A percentile compares a stretch with the other conserved stretches of the same genome.
These are phyloP conservation scores for Cytospora mali DNA, from an alignment of 2,329 filamentous ascomycete genomes.

Conservation along the genomic window DNA sequence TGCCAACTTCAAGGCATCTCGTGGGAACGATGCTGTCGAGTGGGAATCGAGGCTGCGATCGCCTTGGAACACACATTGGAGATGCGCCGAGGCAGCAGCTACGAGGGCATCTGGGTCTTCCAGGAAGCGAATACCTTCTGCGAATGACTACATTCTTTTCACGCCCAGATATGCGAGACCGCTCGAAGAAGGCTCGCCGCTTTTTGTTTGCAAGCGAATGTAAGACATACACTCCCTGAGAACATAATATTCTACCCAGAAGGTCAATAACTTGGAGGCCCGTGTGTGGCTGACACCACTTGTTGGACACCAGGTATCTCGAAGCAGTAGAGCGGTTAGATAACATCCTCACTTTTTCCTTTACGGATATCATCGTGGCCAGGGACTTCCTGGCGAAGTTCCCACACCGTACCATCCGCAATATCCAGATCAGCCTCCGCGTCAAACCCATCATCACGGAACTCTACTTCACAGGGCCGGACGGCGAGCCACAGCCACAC, in stretches of 20 bases:
- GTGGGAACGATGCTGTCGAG: conserved; percentile 10
- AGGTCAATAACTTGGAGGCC: not conserved
- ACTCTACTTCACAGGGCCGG: conserved; percentile 32
- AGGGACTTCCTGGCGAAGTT: conserved; percentile 32
- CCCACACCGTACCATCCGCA: conserved; percentile 26
- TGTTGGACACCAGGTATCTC: conserved; percentile 34
- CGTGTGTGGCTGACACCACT: not conserved
- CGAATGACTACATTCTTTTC: conserved; percentile 6
- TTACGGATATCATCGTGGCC: conserved; percentile 34
- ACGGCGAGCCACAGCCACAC: conserved; percentile 25
- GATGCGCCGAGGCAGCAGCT: conserved; percentile 22
- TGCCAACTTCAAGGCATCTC: conserved; percentile 19
- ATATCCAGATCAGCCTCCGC: conserved; percentile 35
- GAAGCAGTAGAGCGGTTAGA: conserved; percentile 35
- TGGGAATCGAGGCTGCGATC: conserved; percentile 26
- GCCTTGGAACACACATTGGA: conserved; percentile 26
- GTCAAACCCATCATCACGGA: conserved; percentile 34
- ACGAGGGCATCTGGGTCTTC: conserved; percentile 8
- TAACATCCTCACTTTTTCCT: conserved; percentile 34
- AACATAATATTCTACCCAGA: not conserved
- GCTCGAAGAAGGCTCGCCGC: conserved; percentile 14
- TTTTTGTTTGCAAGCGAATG: conserved; percentile 36
- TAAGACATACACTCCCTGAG: conserved; percentile 21
- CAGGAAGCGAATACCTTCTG: not conserved
- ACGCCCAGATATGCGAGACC: conserved; percentile 26